Evolutionary conservation across 2,329 filamentous ascomycete genomes (phyloP).

Genomic region (Whalleya microplaca): DNA sequence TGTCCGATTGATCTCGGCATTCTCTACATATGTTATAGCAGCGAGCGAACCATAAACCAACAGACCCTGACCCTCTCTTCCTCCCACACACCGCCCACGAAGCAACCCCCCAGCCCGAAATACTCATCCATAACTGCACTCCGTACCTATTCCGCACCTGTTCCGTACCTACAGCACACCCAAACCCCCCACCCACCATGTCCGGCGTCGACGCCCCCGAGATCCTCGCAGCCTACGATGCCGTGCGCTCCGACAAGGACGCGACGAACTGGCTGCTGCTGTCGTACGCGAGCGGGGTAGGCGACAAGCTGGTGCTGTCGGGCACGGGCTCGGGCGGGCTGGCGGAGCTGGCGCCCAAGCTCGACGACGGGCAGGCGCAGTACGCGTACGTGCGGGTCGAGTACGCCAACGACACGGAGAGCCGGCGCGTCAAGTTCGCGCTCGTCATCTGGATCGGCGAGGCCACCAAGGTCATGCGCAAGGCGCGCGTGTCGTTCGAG

Average conservation of each 20-base stretch:
- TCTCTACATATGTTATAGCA: no score
- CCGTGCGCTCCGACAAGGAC: conserved; percentile 69
- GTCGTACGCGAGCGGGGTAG: conserved; percentile 59
- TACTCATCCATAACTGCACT: no score
- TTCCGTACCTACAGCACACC: background rate
- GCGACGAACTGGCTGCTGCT: conserved; percentile 69
- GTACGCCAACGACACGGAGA: conserved; percentile 73
- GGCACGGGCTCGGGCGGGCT: conserved; percentile 65
- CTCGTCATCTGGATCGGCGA: conserved; percentile 71
- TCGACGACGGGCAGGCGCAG: conserved; percentile 64
- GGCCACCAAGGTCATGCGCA: conserved; percentile 68
- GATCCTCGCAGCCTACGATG: conserved; percentile 66
- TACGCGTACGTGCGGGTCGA: conserved; percentile 70
- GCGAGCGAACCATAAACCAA: no score
- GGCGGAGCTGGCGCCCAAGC: conserved; percentile 55
- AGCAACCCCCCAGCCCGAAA: no score
- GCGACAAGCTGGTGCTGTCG: conserved; percentile 60
- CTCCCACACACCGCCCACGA: no score
- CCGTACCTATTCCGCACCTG: no score
- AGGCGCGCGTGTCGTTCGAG: conserved; percentile 70
- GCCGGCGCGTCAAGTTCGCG: conserved; percentile 68
- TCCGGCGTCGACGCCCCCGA: conserved; percentile 62
- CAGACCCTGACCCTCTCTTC: no score
- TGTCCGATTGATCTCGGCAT: no score
- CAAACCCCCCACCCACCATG: conserved; percentile 42